These are phyloP conservation scores for Penicillium crystallinum DNA, from an alignment of 495 filamentous ascomycete genomes.

Conservation along the genomic window DNA sequence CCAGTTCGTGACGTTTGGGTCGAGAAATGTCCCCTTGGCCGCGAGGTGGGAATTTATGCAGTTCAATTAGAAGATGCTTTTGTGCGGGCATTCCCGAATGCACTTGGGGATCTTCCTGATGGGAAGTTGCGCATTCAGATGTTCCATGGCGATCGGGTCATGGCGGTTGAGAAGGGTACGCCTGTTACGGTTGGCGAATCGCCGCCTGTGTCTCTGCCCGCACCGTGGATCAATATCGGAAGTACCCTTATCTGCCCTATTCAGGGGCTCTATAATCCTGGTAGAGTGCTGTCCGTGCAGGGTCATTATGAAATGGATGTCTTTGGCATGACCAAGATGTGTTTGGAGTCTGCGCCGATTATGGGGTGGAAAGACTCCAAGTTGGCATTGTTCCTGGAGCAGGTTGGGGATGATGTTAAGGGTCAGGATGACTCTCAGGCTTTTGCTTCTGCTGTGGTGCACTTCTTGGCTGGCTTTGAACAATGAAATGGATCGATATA, in stretches of 20 bases:
- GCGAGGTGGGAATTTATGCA: constrained; percentile 31
- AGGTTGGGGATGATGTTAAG: constrained; percentile 22
- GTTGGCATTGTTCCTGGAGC: constrained; percentile 23
- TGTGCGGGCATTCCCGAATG: constrained; percentile 15
- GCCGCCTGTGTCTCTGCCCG: constrained; percentile 22
- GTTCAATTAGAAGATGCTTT: constrained; percentile 25
- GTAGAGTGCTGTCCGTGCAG: constrained; percentile 30
- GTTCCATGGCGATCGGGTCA: constrained; percentile 37
- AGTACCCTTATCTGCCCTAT: constrained; percentile 31
- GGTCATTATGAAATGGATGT: constrained; percentile 37
- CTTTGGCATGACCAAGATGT: constrained; percentile 29
- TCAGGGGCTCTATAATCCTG: constrained; percentile 36
- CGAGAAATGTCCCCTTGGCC: constrained; percentile 26
- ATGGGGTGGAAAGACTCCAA: constrained; percentile 28
- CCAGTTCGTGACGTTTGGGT: constrained; percentile 22
- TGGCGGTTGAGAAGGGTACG: constrained; percentile 22
- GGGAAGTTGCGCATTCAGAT: constrained; percentile 30
- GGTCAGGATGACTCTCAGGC: constrained; percentile 18
- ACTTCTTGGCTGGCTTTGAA: constrained; percentile 21
- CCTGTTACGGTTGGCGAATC: constrained; percentile 15
- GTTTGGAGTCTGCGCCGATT: constrained; percentile 23
- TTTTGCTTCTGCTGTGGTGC: constrained; percentile 23
- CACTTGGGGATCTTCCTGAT: constrained; percentile 9
- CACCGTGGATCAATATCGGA: constrained; percentile 31
- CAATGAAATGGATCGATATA: no score